Conservation (phyloP, 257 asterid species). For the Pogostemon cablin region DNA sequence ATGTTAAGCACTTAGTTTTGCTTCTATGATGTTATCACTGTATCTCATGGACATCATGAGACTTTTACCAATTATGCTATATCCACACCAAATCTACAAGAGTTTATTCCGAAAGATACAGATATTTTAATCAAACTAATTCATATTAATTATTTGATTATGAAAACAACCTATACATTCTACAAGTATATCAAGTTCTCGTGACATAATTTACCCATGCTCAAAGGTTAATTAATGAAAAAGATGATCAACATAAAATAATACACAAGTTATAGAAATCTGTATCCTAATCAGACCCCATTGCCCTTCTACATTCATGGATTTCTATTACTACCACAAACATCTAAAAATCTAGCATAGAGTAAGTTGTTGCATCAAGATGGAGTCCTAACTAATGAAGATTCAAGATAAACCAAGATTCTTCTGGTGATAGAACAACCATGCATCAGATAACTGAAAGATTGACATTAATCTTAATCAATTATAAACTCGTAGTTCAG, state of each 20-base stretch:
- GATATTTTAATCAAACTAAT: not conserved
- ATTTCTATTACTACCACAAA: not conserved
- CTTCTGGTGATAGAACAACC: slow-evolving; percentile 4
- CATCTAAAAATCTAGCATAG: not conserved
- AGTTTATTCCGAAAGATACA: not conserved
- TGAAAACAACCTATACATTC: not conserved
- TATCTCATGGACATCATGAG: not conserved
- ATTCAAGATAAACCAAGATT: not conserved
- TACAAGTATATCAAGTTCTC: not conserved
- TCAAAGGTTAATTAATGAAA: slow-evolving; percentile 1
- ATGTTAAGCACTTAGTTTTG: not conserved
- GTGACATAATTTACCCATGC: not conserved
- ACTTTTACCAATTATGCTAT: not conserved
- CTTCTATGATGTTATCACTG: not conserved
- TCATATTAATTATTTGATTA: slow-evolving; percentile 3
- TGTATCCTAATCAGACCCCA: not conserved
- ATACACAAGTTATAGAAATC: not conserved
- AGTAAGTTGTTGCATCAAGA: not conserved
- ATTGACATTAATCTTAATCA: not conserved
- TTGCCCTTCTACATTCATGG: not conserved
- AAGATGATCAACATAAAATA: not conserved
- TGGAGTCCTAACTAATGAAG: slow-evolving; percentile 2
- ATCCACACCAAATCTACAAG: not conserved
- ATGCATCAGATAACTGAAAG: not conserved
- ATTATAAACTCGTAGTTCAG: not conserved